Evolutionary conservation across 2,329 filamentous ascomycete species (phyloP), one percentile per base, ranked within the genome.

Genomic region (Aureobasidium zeae): DNA sequence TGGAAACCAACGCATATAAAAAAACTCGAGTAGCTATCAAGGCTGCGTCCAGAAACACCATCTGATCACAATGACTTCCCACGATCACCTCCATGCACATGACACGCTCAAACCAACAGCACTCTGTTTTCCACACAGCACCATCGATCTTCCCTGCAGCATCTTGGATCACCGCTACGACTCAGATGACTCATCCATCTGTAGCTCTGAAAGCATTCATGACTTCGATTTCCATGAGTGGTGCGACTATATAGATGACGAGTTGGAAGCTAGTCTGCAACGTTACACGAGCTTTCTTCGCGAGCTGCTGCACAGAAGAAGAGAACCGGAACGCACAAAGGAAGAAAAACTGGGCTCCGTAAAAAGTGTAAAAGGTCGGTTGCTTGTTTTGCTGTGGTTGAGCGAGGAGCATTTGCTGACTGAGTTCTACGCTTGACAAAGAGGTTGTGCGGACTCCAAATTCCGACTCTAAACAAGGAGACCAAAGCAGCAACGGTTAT

Each of bases 241-340:
- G 39, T 43, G 39, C 29, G 39, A 43, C 9, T 22, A 17, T 2
- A 29, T 43, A 21, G 39, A 33, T n/a, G 19, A 30, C 21, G 39
- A 43, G 21, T 11, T 24, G 21, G 30, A 41, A 25, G 37, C 28
- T 12, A 34, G n/a, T n/a, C 28, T 43, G 12, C 2, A 16, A 8
- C 39, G 30, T 16, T 43, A 43, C 22, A 43, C 26, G n/a, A 30
- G 34, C 8, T 43, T 43, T 10, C 30, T 43, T 15, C 29, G 30
- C 8, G 39, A 28, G 4, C 29, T 33, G 4, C n/a, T 43, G 15
- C 12, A 20, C 30, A 33, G n/a, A 43, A 17, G 24, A 21, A 10
- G 10, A 17, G 12, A 13, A n/a, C 8, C 8, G n/a, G n/a, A n/a
- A n/a, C n/a, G n/a, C n/a, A n/a, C n/a, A n/a, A n/a, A n/a, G n/a